Conservation (phyloP, 2,329 filamentous ascomycete genomes). For the Fusarium chaquense region DNA sequence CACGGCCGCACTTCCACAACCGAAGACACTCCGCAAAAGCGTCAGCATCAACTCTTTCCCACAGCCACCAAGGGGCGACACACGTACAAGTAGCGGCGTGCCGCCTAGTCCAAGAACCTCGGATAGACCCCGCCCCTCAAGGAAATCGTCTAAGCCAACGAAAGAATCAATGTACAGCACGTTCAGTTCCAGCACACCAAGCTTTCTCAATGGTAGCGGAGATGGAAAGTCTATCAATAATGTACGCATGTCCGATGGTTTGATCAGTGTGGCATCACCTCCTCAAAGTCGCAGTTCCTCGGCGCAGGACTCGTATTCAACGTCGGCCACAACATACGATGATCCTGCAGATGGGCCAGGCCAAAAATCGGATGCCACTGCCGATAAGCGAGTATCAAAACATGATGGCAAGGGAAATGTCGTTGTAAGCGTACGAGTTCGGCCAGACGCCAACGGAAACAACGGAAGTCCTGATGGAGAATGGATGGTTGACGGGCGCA, state of each 20-base stretch:
- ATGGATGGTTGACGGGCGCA: slow-evolving; percentile 91
- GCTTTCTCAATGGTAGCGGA: slow-evolving; percentile 81
- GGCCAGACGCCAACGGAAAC: slow-evolving; percentile 79
- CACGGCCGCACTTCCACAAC: slow-evolving; percentile 66
- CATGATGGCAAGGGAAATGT: slow-evolving; percentile 91
- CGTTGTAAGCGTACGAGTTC: slow-evolving; percentile 91
- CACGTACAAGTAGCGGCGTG: slow-evolving; percentile 66
- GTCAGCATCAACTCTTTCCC: slow-evolving; percentile 96
- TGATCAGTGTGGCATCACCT: slow-evolving; percentile 83
- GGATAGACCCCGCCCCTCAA: slow-evolving; percentile 60
- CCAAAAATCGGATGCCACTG: slow-evolving; percentile 48
- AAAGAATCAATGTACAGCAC: slow-evolving; percentile 65
- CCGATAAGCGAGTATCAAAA: slow-evolving; percentile 65
- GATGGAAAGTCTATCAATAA: slow-evolving; percentile 80
- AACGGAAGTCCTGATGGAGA: slow-evolving; percentile 77
- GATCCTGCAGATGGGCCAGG: slow-evolving; percentile 72
- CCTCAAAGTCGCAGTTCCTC: slow-evolving; percentile 92
- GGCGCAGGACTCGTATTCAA: slow-evolving; percentile 91
- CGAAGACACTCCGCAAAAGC: slow-evolving; percentile 81
- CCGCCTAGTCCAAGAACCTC: slow-evolving; percentile 71
- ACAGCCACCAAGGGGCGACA: slow-evolving; percentile 80
- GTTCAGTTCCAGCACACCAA: slow-evolving; percentile 69
- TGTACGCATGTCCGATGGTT: slow-evolving; percentile 77
- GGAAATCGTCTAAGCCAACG: slow-evolving; percentile 66
- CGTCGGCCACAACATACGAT: slow-evolving; percentile 89